Evolutionary conservation across 1,284 basidiomycete species (phyloP).

Genomic region (Trichosporon inkin): DNA sequence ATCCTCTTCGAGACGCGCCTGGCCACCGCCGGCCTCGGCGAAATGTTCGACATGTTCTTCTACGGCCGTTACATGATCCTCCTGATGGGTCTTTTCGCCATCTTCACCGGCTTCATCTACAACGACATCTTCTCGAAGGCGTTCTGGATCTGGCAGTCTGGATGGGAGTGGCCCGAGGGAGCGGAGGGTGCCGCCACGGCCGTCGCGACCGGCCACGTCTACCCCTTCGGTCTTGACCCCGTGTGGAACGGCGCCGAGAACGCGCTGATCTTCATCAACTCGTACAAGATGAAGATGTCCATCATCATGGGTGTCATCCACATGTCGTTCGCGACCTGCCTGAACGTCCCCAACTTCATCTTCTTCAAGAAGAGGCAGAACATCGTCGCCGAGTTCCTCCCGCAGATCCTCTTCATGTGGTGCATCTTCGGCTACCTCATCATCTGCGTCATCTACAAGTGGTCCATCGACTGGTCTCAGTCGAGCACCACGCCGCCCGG

Average conservation of each 20-base stretch:
- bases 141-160: constrained; percentile 80
- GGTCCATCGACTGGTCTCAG: constrained; percentile 85
- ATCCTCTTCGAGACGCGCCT: constrained; percentile 78
- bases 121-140: constrained; percentile 98
- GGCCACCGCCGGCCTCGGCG: constrained; percentile 62
- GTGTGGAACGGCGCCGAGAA: constrained; percentile 95
- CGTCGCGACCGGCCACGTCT: constrained; percentile 62
- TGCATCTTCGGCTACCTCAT: constrained; percentile 97
- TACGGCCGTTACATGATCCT: constrained; percentile 97
- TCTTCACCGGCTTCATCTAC: constrained; percentile 96
- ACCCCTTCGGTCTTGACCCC: constrained; percentile 93
- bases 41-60: constrained; percentile 89
- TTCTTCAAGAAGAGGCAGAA: constrained; percentile 82
- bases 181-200: constrained; percentile 57
- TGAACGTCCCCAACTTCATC: constrained; percentile 92
- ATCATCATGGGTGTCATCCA: constrained; percentile 95
- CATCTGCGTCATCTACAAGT: constrained; percentile 94
- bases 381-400: constrained; percentile 91
- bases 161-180: constrained; percentile 72
- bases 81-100: constrained; percentile 91
- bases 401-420: constrained; percentile 95
- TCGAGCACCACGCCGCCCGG: constrained; percentile 73
- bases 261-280: constrained; percentile 89
- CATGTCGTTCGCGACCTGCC: constrained; percentile 95
- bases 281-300: constrained; percentile 99